Base-by-base conservation (phyloP, 495 filamentous ascomycete species). In the Thermochaetoides thermophila region DNA sequence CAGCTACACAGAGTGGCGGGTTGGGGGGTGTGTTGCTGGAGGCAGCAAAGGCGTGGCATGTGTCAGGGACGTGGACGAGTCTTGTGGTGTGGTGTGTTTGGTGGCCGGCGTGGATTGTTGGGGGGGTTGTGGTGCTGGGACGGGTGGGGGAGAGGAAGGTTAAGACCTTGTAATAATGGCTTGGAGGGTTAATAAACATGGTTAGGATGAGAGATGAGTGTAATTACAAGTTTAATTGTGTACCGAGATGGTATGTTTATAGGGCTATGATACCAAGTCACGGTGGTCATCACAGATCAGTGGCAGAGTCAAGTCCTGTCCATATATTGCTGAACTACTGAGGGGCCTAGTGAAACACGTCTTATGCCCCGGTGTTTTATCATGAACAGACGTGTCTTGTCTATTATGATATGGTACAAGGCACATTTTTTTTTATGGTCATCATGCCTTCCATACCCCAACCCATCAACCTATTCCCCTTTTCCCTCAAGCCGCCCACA, bases 11-110 rank as follows among this genome's bases (percentile, higher is more conserved):
- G 40, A 64, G 65, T 1, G 44, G 64, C 5, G 54, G 54, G 0
- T 44, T 84, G 1, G 61, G 59, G 26, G 55, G 59, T 1, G 63
- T 87, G 2, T 57, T 95, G 31, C 65, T 66, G 25, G 70, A 82
- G 53, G 85, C 84, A 11, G 81, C 80, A 2, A 83, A 87, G 43
- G 89, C 81, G 0, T 96, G 87, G 89, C 66, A 79, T 46, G 81
- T 94, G 12, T 84, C 77, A 68, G 86, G 87, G 2, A 71, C 87
- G 65, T 92, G 84, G 64, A 92, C 84, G 23, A 64, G 78, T 38
- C 73, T 96, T 6, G 75, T 96, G 23, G 75, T 96, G 12, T 97
- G 91, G 84, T 82, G 83, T 53, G 83, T 96, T 18, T 97, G 89
- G 89, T 97, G 87, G 87, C 91, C 89, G 6, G 84, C 82, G 15